Evolutionary conservation across 176 grass and related monocot genomes (phyloP).

Genomic region (Phoenix roebelenii): DNA sequence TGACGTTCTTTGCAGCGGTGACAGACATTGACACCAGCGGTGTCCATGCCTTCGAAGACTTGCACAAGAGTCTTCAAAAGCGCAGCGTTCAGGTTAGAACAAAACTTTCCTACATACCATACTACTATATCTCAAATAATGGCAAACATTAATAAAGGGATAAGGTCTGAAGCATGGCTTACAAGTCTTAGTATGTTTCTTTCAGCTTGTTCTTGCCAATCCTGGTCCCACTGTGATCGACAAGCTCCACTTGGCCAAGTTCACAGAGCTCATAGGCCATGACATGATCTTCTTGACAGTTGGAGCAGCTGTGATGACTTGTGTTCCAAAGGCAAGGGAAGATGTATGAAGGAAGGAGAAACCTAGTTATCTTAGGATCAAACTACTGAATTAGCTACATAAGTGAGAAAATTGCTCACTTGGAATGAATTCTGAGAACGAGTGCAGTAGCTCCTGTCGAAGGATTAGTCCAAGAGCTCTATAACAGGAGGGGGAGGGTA

Average conservation of each 20-base stretch:
- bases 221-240: conserved; percentile 49
- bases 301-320: conserved; percentile 43
- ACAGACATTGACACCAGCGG: conserved; percentile 79
- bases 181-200: conserved; percentile 12
- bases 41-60: conserved; percentile 56
- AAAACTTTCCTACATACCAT: not conserved
- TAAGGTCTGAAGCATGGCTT: not conserved
- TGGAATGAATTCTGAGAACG: too few species aligned
- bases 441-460: too few species aligned
- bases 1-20: conserved; percentile 36
- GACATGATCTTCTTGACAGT: conserved; percentile 70
- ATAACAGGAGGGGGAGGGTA: too few species aligned
- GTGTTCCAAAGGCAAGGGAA: conserved; percentile 30
- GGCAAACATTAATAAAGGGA: not conserved
- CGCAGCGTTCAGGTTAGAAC: conserved; percentile 51
- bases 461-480: too few species aligned
- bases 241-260: conserved; percentile 51
- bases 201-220: conserved; percentile 63
- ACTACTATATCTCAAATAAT: not conserved
- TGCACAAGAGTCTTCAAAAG: conserved; percentile 46
- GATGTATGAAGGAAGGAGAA: conserved; percentile 26
- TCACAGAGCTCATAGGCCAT: conserved; percentile 41
- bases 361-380: too few species aligned
- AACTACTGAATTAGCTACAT: too few species aligned
- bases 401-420: too few species aligned